Evolutionary conservation across 163 green algal genomes (phyloP).

Genomic region (Chlamydomonas reinhardtii): DNA sequence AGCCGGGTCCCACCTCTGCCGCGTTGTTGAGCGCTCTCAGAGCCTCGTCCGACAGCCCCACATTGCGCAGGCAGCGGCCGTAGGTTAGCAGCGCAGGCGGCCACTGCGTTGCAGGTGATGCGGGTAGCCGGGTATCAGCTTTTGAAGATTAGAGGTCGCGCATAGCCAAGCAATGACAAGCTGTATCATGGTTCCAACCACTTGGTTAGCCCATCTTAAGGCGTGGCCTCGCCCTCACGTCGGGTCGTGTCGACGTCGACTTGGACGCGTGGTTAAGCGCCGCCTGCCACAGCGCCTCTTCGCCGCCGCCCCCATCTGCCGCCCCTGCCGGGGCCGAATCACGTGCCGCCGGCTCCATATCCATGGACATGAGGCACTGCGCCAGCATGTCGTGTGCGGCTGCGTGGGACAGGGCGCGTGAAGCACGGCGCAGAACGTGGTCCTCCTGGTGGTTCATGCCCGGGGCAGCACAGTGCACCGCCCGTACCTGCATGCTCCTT

Average conservation of each 20-base stretch:
- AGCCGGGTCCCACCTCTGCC: slow-evolving; percentile 8
- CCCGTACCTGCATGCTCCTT: too few relatives aligned
- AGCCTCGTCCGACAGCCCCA: slow-evolving; percentile 27
- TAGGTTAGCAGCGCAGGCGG: slow-evolving; percentile 7
- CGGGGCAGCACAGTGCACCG: too few relatives aligned
- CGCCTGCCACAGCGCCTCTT: background rate
- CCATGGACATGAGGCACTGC: slow-evolving; percentile 31
- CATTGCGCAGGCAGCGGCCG: slow-evolving; percentile 24
- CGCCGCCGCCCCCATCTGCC: background rate
- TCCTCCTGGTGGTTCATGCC: too few relatives aligned
- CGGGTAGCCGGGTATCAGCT: too few relatives aligned
- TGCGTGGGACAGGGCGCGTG: background rate
- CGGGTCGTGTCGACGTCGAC: background rate
- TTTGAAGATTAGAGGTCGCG: too few relatives aligned
- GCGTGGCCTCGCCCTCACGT: too few relatives aligned
- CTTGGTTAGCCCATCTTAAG: too few relatives aligned
- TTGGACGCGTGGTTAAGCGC: background rate
- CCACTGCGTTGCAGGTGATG: slow-evolving; percentile 4
- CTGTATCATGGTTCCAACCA: too few relatives aligned
- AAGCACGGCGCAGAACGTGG: background rate
- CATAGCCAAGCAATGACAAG: too few relatives aligned
- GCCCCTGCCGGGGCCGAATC: background rate
- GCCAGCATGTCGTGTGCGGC: slow-evolving; percentile 29
- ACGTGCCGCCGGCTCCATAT: background rate
- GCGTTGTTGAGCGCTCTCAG: slow-evolving; percentile 5